These are phyloP conservation scores for Endocalyx cinctus DNA, from an alignment of 2,329 filamentous ascomycete genomes.

Conservation along the genomic window DNA sequence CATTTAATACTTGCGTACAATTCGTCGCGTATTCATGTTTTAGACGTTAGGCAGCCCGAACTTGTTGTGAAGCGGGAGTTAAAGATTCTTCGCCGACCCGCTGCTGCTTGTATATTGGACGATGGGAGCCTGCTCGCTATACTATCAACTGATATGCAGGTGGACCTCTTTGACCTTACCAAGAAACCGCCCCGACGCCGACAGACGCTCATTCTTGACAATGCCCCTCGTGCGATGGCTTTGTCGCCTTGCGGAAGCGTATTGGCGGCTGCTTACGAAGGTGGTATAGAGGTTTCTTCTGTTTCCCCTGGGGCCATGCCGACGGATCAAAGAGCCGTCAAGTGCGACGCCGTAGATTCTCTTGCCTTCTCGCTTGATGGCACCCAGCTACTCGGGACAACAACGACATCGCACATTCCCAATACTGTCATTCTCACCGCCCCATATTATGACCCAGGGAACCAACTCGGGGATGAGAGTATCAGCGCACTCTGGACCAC, in stretches of 20 bases:
- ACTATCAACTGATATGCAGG: conserved; percentile 74
- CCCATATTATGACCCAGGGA: conserved; percentile 72
- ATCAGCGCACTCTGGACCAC: conserved; percentile 79
- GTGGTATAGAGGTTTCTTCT: conserved; percentile 83
- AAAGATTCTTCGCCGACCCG: conserved; percentile 71
- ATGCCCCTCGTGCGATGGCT: conserved; percentile 72
- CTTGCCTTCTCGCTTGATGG: conserved; percentile 74
- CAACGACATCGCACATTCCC: conserved; percentile 57
- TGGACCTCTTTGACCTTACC: conserved; percentile 76
- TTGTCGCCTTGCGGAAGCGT: conserved; percentile 79
- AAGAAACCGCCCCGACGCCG: conserved; percentile 61
- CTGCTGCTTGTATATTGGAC: conserved; percentile 74
- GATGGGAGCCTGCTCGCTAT: conserved; percentile 74
- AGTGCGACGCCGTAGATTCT: conserved; percentile 71
- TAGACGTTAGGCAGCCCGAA: conserved; percentile 59
- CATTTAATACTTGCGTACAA: conserved; percentile 75
- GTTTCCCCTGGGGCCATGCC: conserved; percentile 58
- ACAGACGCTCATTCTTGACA: conserved; percentile 73
- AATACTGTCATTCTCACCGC: conserved; percentile 74
- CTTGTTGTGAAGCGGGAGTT: conserved; percentile 69
- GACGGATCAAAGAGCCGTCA: conserved; percentile 69
- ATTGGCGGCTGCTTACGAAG: conserved; percentile 78
- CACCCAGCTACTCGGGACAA: conserved; percentile 73
- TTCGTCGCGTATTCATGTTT: conserved; percentile 76
- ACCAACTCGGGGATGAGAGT: conserved; percentile 59